These are phyloP conservation scores for Sisymbrium altissimum DNA, from an alignment of 345 rosid genomes.

Conservation along the genomic window DNA sequence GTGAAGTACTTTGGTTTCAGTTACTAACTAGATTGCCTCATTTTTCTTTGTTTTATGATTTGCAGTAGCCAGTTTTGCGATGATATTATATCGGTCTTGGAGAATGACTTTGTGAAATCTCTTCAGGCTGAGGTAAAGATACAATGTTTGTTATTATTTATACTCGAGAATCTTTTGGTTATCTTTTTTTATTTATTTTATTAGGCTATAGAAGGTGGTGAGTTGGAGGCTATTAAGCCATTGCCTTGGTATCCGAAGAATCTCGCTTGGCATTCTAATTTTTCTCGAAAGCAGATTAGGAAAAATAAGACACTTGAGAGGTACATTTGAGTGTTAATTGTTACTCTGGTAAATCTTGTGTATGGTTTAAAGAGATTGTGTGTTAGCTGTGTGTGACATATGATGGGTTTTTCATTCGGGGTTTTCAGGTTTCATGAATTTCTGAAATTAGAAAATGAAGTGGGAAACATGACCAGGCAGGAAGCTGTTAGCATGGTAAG, in stretches of 20 bases:
- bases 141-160: neutral
- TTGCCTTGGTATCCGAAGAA: constrained; percentile 88
- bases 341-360: neutral
- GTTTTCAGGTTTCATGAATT: constrained; percentile 81
- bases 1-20: too few species aligned
- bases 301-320: constrained; percentile 89
- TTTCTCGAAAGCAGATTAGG: constrained; percentile 87
- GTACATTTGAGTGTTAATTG: constrained; percentile 34
- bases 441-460: constrained; percentile 91
- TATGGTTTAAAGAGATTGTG: neutral
- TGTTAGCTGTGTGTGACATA: neutral
- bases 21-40: neutral
- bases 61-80: constrained; percentile 75
- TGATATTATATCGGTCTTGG: constrained; percentile 67
- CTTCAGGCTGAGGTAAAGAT: constrained; percentile 64
- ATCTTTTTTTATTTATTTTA: neutral
- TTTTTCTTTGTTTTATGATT: neutral
- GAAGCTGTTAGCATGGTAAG: constrained; percentile 95
- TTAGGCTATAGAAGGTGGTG: constrained; percentile 66
- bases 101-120: constrained; percentile 77
- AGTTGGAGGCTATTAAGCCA: constrained; percentile 71
- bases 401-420: neutral
- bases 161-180: too few species aligned
- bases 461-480: constrained; percentile 92
- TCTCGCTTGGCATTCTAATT: constrained; percentile 93